These are phyloP conservation scores for Mortierella antarctica DNA, from an alignment of 192 early-diverging fungal species.

Conservation along the genomic window DNA sequence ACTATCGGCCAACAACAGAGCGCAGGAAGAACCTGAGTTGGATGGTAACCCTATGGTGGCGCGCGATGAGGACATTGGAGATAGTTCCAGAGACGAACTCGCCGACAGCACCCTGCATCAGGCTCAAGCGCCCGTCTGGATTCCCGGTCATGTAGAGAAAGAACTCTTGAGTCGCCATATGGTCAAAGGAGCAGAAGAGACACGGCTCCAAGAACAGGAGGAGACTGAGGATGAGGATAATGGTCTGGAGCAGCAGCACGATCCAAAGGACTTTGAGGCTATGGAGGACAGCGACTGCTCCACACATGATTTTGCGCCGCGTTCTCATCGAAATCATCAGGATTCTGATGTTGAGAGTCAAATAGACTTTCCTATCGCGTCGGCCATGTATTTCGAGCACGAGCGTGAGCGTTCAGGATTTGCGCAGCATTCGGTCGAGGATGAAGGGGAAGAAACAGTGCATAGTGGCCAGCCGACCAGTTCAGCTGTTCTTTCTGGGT, in stretches of 20 bases:
- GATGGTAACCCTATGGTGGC: conserved; percentile 63
- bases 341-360: conserved; percentile 53
- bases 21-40: conserved; percentile 16
- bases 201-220: background rate
- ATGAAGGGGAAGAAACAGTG: conserved; percentile 11
- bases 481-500: conserved; percentile 24
- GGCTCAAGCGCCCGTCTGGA: conserved; percentile 5
- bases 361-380: conserved; percentile 30
- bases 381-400: conserved; percentile 37
- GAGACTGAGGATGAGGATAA: conserved; percentile 11
- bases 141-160: conserved; percentile 7
- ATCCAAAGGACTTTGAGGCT: conserved; percentile 6
- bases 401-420: conserved; percentile 24
- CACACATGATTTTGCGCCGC: background rate
- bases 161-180: conserved; percentile 21
- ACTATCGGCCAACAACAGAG: conserved; percentile 8
- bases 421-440: conserved; percentile 4
- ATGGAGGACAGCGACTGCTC: conserved; percentile 11
- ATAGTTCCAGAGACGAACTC: conserved; percentile 32
- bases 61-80: conserved; percentile 61
- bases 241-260: background rate
- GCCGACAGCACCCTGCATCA: background rate
- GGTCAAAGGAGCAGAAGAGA: conserved; percentile 10
- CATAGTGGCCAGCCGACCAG: conserved; percentile 15
- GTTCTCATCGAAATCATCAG: conserved; percentile 16